phyloP scores from a whole-genome alignment of 495 filamentous ascomycete species.

The Daldinia caldariorum region DNA sequence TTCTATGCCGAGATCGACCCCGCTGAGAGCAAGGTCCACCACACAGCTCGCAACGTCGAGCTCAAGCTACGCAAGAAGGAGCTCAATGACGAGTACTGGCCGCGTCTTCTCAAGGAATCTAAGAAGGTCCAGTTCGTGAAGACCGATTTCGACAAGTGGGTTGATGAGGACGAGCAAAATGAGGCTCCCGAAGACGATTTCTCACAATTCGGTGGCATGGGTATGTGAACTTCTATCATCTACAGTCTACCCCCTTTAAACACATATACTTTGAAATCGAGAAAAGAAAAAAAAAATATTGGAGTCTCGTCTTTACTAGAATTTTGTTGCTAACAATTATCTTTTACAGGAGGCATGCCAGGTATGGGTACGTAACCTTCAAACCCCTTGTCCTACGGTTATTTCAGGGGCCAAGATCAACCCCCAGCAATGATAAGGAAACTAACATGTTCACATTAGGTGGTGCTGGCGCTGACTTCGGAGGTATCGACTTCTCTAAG shows the following conservation, averaged over 20 bases:
- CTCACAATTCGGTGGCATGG: conserved; percentile 69
- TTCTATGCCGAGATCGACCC: conserved; percentile 93
- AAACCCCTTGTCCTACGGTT: neutral
- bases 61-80: conserved; percentile 97
- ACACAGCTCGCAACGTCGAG: conserved; percentile 85
- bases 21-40: conserved; percentile 79
- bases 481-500: conserved; percentile 90
- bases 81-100: conserved; percentile 90
- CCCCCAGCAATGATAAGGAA: conserved; percentile 16
- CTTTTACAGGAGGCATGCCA: conserved; percentile 50
- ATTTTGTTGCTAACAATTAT: conserved; percentile 29
- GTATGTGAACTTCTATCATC: conserved; percentile 50
- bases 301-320: neutral
- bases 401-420: conserved; percentile 8
- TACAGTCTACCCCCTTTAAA: neutral
- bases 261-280: too few species aligned
- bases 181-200: conserved; percentile 85
- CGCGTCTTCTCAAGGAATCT: conserved; percentile 85
- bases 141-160: conserved; percentile 99
- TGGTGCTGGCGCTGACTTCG: conserved; percentile 69
- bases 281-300: neutral
- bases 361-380: conserved; percentile 60
- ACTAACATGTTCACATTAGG: conserved; percentile 45
- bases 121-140: conserved; percentile 96
- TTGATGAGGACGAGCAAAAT: conserved; percentile 99